Conservation (phyloP, 345 rosid species). For the Lepidium aucheri region DNA sequence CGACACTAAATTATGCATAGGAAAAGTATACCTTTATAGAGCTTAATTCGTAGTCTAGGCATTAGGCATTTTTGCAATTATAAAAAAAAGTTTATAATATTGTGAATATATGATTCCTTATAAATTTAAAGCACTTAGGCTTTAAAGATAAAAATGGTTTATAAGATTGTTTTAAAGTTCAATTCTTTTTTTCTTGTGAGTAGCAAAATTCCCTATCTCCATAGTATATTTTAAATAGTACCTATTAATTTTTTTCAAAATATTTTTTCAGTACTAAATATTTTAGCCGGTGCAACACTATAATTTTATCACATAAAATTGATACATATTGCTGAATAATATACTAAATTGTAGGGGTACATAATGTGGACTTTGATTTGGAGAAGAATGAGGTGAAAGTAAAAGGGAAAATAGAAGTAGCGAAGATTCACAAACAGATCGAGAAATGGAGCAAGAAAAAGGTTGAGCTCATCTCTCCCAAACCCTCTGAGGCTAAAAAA, state of each 20-base stretch:
- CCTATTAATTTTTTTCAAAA: no score
- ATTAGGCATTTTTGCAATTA: no score
- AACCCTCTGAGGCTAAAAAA: slow-evolving; percentile 28
- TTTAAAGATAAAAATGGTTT: not conserved
- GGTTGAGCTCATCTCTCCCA: slow-evolving; percentile 62
- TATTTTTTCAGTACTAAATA: no score
- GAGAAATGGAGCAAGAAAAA: slow-evolving; percentile 57
- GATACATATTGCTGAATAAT: not conserved
- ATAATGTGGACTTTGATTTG: slow-evolving; percentile 43
- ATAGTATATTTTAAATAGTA: not conserved
- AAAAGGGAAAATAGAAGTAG: slow-evolving; percentile 51
- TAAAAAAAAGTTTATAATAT: not conserved
- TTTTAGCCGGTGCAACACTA: not conserved
- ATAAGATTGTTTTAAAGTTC: not conserved
- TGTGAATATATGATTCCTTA: not conserved
- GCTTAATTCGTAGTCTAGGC: not conserved
- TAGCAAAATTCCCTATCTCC: not conserved
- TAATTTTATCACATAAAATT: not conserved
- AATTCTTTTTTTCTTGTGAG: not conserved
- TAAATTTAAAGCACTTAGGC: not conserved
- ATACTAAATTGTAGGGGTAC: slow-evolving; percentile 41
- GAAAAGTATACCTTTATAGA: not conserved
- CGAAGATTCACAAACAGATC: slow-evolving; percentile 48
- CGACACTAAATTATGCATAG: not conserved
- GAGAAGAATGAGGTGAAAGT: slow-evolving; percentile 72